Evolutionary conservation across 805 yeast species (phyloP), one percentile per base, ranked within the genome.

Genomic region (Nakazawaea ishiwadae): DNA sequence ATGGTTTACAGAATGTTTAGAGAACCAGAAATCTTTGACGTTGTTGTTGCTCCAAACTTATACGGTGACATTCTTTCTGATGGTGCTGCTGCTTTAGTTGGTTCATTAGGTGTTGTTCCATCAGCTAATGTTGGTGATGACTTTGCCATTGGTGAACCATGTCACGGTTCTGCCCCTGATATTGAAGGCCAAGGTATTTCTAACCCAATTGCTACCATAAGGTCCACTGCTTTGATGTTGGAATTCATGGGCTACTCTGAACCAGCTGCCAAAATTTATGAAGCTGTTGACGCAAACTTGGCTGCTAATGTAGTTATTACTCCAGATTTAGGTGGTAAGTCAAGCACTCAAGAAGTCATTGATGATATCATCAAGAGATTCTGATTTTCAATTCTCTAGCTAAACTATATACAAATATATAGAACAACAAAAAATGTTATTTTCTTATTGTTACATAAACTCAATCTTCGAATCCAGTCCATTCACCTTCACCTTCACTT

Each of bases 1-100:
- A 93, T 93, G 99, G 99, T 93, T 44, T 93, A 93, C 79, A 79
- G 96, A 65, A 79, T 93, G 93, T 93, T 93, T 81, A 82, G 98
- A 67, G 97, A 93, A 67, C 99, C 99, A 40, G 89, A 88, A 59
- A 82, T 86, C 63, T 93, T 93, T 58, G 99, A 93, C 60, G 99
- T 93, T 49, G 93, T 93, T 29, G 99, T 93, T 41, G 99, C 98
- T 48, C 99, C 99, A 55, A 93, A 93, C 75, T 75, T 93, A 63
- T 93, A 93, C 65, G 99, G 99, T 63, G 99, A 93, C 65, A 89
- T 93, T 51, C 73, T 93, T 54, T 84, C 95, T 50, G 98, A 90
- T 61, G 98, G 97, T 68, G 98, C 98, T 42, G 98, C 98, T 52
- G 97, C 98, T 12, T 75, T 90, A 44, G 96, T 91, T 44, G 99